Evolutionary conservation across 495 filamentous ascomycete genomes (phyloP).

Genomic region (Aspergillus asperescens): DNA sequence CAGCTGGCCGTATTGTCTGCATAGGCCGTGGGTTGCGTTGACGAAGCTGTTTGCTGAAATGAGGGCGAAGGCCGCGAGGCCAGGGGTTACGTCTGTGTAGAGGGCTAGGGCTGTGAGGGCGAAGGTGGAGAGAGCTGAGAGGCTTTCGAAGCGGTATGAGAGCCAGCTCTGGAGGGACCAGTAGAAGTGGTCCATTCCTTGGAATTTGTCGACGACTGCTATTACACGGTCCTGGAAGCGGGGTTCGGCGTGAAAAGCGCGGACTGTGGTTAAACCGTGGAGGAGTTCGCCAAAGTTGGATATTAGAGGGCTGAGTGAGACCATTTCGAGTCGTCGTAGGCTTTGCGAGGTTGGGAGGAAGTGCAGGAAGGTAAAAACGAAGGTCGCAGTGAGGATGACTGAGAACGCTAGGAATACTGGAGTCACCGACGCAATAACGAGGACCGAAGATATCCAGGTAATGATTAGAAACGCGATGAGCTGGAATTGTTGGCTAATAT

Average conservation of each 20-base stretch:
- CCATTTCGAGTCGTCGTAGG: constrained; percentile 75
- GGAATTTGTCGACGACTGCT: constrained; percentile 70
- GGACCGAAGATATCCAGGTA: constrained; percentile 63
- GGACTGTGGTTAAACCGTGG: constrained; percentile 74
- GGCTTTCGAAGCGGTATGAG: constrained; percentile 65
- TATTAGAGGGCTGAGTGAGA: constrained; percentile 73
- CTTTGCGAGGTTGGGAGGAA: constrained; percentile 81
- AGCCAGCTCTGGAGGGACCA: constrained; percentile 83
- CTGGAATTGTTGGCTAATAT: constrained; percentile 65
- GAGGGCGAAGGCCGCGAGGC: constrained; percentile 68
- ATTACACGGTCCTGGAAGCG: constrained; percentile 74
- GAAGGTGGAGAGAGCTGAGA: constrained; percentile 68
- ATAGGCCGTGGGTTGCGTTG: constrained; percentile 62
- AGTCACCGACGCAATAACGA: constrained; percentile 70
- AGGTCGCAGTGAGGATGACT: constrained; percentile 53
- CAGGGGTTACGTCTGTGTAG: constrained; percentile 61
- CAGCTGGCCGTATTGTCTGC: constrained; percentile 69
- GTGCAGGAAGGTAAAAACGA: constrained; percentile 61
- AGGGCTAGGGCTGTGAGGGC: constrained; percentile 64
- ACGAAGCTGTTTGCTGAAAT: constrained; percentile 49
- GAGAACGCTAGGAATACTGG: constrained; percentile 70
- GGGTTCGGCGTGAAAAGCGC: constrained; percentile 64
- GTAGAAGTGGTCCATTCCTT: constrained; percentile 91
- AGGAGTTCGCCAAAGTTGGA: constrained; percentile 80
- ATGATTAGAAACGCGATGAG: constrained; percentile 58